Evolutionary conservation across 352 stramenopile species (phyloP).

Genomic region (Globisporangium cederbergense): DNA sequence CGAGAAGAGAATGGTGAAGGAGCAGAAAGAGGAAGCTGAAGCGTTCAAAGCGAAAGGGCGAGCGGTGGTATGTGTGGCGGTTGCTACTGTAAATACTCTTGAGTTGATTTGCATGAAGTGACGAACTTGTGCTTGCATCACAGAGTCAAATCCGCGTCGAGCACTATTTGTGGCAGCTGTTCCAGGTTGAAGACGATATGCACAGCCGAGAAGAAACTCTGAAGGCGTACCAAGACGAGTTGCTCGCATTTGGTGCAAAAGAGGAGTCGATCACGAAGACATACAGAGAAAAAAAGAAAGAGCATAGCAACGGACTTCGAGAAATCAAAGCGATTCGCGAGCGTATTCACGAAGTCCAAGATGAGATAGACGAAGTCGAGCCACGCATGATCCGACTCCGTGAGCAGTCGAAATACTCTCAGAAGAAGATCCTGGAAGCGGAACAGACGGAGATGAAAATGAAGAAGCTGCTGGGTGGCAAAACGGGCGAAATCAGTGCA

Average conservation of each 20-base stretch:
- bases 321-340: slow-evolving; percentile 63
- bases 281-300: slow-evolving; percentile 78
- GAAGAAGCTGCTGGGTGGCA: slow-evolving; percentile 79
- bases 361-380: slow-evolving; percentile 82
- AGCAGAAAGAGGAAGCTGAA: slow-evolving; percentile 94
- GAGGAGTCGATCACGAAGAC: slow-evolving; percentile 37
- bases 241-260: slow-evolving; percentile 37
- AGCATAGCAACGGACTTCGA: slow-evolving; percentile 45
- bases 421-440: slow-evolving; percentile 65
- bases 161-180: slow-evolving; percentile 96
- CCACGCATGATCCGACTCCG: slow-evolving; percentile 81
- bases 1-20: slow-evolving; percentile 90
- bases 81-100: not conserved
- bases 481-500: slow-evolving; percentile 79
- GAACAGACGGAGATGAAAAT: slow-evolving; percentile 43
- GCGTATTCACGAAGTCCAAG: slow-evolving; percentile 72
- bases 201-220: slow-evolving; percentile 80
- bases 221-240: slow-evolving; percentile 41
- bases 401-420: slow-evolving; percentile 84
- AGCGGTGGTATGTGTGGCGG: slow-evolving; percentile 40
- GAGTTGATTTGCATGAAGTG: not conserved
- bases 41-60: slow-evolving; percentile 70
- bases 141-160: slow-evolving; percentile 82
- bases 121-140: not conserved
- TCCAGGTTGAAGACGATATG: slow-evolving; percentile 91